These are phyloP conservation scores for Backusella luteola DNA, from an alignment of 192 early-diverging fungal genomes.

Conservation along the genomic window DNA sequence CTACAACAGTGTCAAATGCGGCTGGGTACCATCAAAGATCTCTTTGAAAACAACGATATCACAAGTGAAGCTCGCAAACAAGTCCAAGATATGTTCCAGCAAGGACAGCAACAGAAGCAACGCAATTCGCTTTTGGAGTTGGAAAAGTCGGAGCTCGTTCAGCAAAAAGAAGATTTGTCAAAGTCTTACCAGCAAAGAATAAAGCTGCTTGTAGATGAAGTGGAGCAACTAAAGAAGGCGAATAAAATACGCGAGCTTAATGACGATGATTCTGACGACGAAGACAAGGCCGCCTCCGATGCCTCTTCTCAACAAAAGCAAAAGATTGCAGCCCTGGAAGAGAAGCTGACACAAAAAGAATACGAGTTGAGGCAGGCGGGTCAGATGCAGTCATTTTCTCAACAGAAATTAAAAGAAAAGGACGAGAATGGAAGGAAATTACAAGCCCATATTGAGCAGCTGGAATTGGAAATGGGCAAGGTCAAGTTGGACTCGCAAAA, in stretches of 20 bases:
- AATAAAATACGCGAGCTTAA: neutral
- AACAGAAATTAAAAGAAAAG: neutral
- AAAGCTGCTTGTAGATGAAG: neutral
- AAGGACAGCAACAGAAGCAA: neutral
- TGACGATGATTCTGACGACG: neutral
- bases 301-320: neutral
- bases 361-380: neutral
- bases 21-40: neutral
- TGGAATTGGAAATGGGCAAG: neutral
- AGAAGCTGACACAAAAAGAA: neutral
- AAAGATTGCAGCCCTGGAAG: neutral
- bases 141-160: neutral
- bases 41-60: neutral
- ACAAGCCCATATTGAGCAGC: neutral
- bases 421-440: neutral
- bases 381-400: neutral
- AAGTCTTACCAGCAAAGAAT: neutral
- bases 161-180: neutral
- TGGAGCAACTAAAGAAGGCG: neutral
- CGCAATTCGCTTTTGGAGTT: neutral
- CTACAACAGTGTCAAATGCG: neutral
- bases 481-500: neutral
- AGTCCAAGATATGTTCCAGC: neutral
- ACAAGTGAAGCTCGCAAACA: neutral
- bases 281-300: neutral